These are phyloP conservation scores for Pueraria montana DNA, from an alignment of 306 rosid species.

Conservation along the genomic window DNA sequence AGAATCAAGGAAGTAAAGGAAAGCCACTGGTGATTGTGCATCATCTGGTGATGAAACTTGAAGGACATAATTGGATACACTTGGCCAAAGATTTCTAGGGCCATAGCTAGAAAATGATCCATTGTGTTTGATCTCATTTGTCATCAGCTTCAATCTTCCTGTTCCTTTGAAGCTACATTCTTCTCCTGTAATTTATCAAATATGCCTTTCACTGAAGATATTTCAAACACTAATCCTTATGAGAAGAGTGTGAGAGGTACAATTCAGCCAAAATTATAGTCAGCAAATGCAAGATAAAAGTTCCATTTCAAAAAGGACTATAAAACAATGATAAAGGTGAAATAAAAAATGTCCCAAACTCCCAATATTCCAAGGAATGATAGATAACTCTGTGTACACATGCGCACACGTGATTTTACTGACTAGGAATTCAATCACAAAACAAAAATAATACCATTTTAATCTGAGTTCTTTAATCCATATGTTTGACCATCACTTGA, in stretches of 20 bases:
- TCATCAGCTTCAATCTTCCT: constrained; percentile 65
- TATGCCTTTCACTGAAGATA: neutral
- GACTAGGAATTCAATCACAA: constrained; percentile 1
- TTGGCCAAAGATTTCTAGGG: constrained; percentile 83
- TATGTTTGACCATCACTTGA: neutral
- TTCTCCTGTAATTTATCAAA: constrained; percentile 49
- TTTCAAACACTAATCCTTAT: neutral
- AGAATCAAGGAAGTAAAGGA: constrained; percentile 85
- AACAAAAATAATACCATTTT: neutral
- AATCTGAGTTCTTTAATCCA: neutral
- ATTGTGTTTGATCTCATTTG: constrained; percentile 61
- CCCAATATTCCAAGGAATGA: neutral
- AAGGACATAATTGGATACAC: constrained; percentile 81
- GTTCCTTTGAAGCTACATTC: constrained; percentile 85
- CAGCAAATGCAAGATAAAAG: constrained; percentile 11
- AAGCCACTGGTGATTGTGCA: constrained; percentile 63
- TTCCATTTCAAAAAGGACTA: constrained; percentile 8
- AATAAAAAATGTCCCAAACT: no score
- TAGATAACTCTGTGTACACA: neutral
- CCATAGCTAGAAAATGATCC: constrained; percentile 68
- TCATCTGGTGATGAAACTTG: constrained; percentile 60
- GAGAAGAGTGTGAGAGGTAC: constrained; percentile 13
- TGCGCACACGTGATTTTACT: neutral
- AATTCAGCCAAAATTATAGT: constrained; percentile 34
- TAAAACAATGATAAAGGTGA: neutral